These are phyloP conservation scores for Diutina rugosa DNA, from an alignment of 1,139 yeast species.

Conservation along the genomic window DNA sequence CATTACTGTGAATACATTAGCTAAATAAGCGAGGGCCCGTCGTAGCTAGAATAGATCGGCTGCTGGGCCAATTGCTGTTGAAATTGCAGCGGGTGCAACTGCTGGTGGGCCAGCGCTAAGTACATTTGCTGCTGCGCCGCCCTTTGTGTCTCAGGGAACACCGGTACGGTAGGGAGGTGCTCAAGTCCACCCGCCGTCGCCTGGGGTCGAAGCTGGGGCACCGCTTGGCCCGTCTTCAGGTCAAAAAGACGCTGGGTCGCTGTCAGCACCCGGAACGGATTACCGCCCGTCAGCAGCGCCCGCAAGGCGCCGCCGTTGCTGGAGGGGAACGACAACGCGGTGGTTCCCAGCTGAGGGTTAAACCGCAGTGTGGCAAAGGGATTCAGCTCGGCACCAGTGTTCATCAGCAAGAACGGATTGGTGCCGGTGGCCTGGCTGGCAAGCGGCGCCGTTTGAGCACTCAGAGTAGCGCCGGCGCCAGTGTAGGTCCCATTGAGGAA, in stretches of 20 bases:
- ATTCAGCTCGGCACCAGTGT: not conserved
- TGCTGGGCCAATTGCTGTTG: slow-evolving; percentile 6
- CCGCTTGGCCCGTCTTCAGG: slow-evolving; percentile 10
- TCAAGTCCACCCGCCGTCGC: slow-evolving; percentile 63
- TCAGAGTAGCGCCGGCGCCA: slow-evolving; percentile 7
- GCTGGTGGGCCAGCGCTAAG: slow-evolving; percentile 6
- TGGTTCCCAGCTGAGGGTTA: not conserved
- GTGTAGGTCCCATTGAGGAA: slow-evolving; percentile 10
- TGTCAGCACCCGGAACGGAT: slow-evolving; percentile 17
- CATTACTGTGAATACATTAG: not conserved
- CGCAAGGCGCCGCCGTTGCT: not conserved
- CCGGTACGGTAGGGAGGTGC: slow-evolving; percentile 45
- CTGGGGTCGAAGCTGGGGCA: slow-evolving; percentile 26
- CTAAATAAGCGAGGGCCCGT: slow-evolving; percentile 1
- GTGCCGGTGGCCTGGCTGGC: slow-evolving; percentile 21
- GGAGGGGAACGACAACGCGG: not conserved
- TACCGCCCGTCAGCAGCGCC: slow-evolving; percentile 16
- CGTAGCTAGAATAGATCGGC: not conserved
- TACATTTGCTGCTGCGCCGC: slow-evolving; percentile 8
- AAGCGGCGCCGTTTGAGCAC: not conserved
- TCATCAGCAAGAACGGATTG: slow-evolving; percentile 29
- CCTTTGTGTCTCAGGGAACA: slow-evolving; percentile 50
- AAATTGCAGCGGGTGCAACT: not conserved
- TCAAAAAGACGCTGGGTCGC: slow-evolving; percentile 3
- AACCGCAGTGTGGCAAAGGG: slow-evolving; percentile 1